A percentile compares a stretch with the other conserved stretches of the same genome.
These are phyloP conservation scores for Candida yuanshanica DNA, from an alignment of 805 yeast genomes.

Conservation along the genomic window DNA sequence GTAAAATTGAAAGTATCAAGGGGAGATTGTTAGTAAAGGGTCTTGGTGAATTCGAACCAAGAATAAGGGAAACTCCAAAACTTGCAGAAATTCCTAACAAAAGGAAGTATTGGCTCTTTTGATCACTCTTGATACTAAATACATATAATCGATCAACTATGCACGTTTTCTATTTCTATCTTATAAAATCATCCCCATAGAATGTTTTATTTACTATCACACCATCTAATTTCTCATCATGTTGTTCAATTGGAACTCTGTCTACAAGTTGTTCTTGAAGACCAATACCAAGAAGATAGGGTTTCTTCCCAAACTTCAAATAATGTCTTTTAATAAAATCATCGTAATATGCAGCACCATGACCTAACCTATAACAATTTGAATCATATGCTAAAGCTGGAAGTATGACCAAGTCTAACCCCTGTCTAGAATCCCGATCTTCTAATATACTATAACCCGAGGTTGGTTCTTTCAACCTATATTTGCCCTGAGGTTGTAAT, in stretches of 20 bases:
- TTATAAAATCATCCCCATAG: slow-evolving; percentile 2
- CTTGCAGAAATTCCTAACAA: neutral
- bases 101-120: neutral
- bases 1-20: slow-evolving; percentile 45
- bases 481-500: slow-evolving; percentile 64
- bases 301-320: slow-evolving; percentile 22
- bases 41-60: slow-evolving; percentile 35
- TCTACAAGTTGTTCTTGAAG: slow-evolving; percentile 56
- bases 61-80: no score
- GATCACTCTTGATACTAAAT: neutral
- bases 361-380: slow-evolving; percentile 58
- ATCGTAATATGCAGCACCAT: slow-evolving; percentile 93
- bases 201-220: slow-evolving; percentile 39
- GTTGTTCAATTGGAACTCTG: slow-evolving; percentile 50
- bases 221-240: slow-evolving; percentile 56
- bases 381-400: slow-evolving; percentile 82
- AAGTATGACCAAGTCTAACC: slow-evolving; percentile 66
- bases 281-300: slow-evolving; percentile 57
- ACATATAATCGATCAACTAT: neutral
- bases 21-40: slow-evolving; percentile 57
- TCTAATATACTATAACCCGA: slow-evolving; percentile 24
- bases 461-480: slow-evolving; percentile 61
- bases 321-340: slow-evolving; percentile 53
- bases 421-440: slow-evolving; percentile 21
- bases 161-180: neutral